phyloP scores from a whole-genome alignment of 176 grass and related monocot species.

The Hordeum marinum region DNA sequence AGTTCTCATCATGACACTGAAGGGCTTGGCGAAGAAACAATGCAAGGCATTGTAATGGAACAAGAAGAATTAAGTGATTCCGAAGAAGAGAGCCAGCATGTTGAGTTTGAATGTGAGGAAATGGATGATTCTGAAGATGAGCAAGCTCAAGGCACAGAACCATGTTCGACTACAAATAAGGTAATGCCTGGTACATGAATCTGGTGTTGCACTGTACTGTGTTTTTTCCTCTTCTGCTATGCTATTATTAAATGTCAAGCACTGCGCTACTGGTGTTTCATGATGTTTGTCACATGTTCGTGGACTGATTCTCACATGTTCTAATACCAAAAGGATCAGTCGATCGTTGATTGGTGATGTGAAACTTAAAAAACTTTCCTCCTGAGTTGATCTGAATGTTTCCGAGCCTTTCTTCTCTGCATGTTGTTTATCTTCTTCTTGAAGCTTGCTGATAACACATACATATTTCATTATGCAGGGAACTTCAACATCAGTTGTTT shows the following conservation, averaged over 20 bases:
- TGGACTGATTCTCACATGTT: neutral
- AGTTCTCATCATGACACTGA: constrained; percentile 30
- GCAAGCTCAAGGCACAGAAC: constrained; percentile 33
- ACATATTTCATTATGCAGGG: constrained; percentile 34
- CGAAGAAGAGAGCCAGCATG: constrained; percentile 65
- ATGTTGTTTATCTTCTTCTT: constrained; percentile 7
- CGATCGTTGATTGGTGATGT: neutral
- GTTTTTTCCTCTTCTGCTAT: neutral
- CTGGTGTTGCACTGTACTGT: neutral
- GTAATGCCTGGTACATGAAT: constrained; percentile 29
- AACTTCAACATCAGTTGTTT: constrained; percentile 18
- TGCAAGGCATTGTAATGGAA: constrained; percentile 87
- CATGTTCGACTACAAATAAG: constrained; percentile 36
- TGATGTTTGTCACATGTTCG: neutral
- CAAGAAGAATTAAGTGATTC: constrained; percentile 96
- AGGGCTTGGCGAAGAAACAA: constrained; percentile 54
- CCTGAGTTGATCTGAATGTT: neutral
- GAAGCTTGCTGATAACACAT: neutral
- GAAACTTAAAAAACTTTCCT: neutral
- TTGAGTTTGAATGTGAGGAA: constrained; percentile 87
- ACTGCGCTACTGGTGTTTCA: neutral
- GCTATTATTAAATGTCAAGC: neutral
- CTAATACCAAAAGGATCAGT: neutral
- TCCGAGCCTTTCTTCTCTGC: constrained; percentile 12
- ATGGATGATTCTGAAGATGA: constrained; percentile 87